These are phyloP conservation scores for Candida jianshihensis DNA, from an alignment of 805 yeast species.

Conservation along the genomic window DNA sequence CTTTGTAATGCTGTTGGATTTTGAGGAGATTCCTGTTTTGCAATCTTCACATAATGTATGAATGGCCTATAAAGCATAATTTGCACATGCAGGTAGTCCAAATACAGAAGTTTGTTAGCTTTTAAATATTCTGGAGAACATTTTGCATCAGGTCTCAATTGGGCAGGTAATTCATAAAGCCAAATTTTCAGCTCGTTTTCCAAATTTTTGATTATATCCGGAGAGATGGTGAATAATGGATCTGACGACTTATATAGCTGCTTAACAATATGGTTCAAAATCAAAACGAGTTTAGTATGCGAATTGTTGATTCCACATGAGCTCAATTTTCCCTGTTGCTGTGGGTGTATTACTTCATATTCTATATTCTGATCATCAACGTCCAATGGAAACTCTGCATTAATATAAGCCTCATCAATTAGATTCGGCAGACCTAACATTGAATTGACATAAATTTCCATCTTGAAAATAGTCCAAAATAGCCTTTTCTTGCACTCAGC, in stretches of 20 bases:
- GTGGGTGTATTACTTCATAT: conserved; percentile 24
- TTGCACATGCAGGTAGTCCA: conserved; percentile 74
- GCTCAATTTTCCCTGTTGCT: conserved; percentile 23
- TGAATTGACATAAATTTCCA: conserved; percentile 87
- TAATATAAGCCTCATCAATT: conserved; percentile 75
- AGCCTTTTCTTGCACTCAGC: conserved; percentile 79
- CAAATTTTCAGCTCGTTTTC: conserved; percentile 71
- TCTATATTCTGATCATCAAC: conserved; percentile 75
- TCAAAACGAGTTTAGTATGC: conserved; percentile 68
- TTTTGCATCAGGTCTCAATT: conserved; percentile 52
- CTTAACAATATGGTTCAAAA: conserved; percentile 64
- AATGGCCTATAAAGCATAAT: conserved; percentile 85
- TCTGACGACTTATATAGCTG: conserved; percentile 64
- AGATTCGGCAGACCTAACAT: conserved; percentile 79
- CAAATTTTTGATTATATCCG: conserved; percentile 52
- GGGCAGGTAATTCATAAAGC: conserved; percentile 64
- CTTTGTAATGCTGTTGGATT: conserved; percentile 24
- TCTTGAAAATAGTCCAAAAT: conserved; percentile 83
- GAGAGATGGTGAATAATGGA: conserved; percentile 22
- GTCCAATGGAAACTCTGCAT: conserved; percentile 79
- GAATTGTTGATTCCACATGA: conserved; percentile 63
- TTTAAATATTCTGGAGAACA: conserved; percentile 43
- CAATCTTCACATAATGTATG: conserved; percentile 49
- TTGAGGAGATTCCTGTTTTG: conserved; percentile 40
- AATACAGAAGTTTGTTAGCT: conserved; percentile 70